A percentile compares a stretch with the other conserved stretches of the same genome.
phyloP scores from a whole-genome alignment of 306 rosid species.

The Prunus fruticosa region DNA sequence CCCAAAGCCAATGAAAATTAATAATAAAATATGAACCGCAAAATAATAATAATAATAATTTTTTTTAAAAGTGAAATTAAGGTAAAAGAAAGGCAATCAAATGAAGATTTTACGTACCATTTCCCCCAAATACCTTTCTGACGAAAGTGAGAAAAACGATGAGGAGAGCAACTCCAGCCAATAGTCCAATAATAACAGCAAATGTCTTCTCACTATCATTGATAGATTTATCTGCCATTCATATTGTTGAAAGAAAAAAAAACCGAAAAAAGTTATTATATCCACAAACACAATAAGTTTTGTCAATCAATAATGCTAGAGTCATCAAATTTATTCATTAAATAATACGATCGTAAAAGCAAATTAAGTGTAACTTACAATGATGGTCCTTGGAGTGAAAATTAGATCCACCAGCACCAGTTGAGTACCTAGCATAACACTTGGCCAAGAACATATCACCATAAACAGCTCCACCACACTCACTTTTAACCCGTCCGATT shows the following conservation, averaged over 20 bases:
- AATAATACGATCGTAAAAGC: background rate
- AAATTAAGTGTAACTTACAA: slow-evolving; percentile 29
- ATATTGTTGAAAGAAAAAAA: background rate
- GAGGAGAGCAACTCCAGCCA: slow-evolving; percentile 80
- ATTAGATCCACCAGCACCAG: slow-evolving; percentile 45
- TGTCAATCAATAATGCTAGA: background rate
- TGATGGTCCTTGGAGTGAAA: slow-evolving; percentile 42
- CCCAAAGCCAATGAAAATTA: background rate
- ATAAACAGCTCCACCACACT: slow-evolving; percentile 51
- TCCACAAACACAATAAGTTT: background rate
- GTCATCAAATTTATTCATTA: background rate
- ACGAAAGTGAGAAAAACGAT: slow-evolving; percentile 75
- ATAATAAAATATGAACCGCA: background rate
- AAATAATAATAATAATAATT: too few species aligned
- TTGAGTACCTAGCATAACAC: slow-evolving; percentile 70
- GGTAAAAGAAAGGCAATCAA: background rate
- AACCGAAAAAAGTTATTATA: background rate
- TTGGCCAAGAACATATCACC: slow-evolving; percentile 79
- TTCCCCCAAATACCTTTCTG: slow-evolving; percentile 50
- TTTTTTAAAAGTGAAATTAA: background rate
- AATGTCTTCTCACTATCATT: slow-evolving; percentile 76
- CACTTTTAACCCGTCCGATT: slow-evolving; percentile 56
- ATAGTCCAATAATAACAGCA: slow-evolving; percentile 80
- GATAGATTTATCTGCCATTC: slow-evolving; percentile 50
- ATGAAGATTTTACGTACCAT: slow-evolving; percentile 38